Conservation (phyloP, 2,329 filamentous ascomycete genomes). For the Fusarium scirpi region DNA sequence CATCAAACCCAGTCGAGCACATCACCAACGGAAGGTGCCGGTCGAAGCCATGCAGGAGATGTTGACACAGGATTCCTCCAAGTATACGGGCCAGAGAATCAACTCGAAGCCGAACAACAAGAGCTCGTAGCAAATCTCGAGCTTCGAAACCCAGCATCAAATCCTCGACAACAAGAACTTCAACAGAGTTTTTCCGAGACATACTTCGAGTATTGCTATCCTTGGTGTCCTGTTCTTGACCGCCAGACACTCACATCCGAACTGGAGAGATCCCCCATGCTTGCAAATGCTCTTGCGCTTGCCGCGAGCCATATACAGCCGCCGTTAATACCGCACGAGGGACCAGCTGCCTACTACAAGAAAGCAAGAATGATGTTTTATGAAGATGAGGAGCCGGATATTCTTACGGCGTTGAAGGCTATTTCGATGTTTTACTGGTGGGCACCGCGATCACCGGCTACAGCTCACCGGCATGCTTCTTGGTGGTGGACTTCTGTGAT, state of each 20-base stretch:
- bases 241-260: constrained; percentile 48
- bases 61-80: constrained; percentile 53
- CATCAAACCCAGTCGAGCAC: constrained; percentile 30
- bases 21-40: constrained; percentile 35
- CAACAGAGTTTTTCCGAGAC: constrained; percentile 57
- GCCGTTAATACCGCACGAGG: constrained; percentile 55
- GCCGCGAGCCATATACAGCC: constrained; percentile 57
- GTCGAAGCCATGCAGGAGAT: constrained; percentile 48
- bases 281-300: constrained; percentile 55
- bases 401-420: constrained; percentile 52
- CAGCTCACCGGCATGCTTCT: constrained; percentile 54
- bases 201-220: constrained; percentile 57
- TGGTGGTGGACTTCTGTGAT: constrained; percentile 61
- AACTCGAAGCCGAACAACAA: constrained; percentile 48
- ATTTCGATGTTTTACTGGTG: constrained; percentile 60
- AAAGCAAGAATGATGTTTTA: constrained; percentile 56
- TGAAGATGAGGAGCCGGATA: constrained; percentile 54
- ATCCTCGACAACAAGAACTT: constrained; percentile 43
- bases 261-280: constrained; percentile 50
- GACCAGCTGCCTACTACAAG: constrained; percentile 55
- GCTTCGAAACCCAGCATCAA: constrained; percentile 33
- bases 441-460: constrained; percentile 54
- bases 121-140: constrained; percentile 47
- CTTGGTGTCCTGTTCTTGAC: constrained; percentile 58
- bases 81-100: constrained; percentile 51